These are phyloP conservation scores for Scytalidium sp. DNA, from an alignment of 2,329 filamentous ascomycete genomes.

Conservation along the genomic window DNA sequence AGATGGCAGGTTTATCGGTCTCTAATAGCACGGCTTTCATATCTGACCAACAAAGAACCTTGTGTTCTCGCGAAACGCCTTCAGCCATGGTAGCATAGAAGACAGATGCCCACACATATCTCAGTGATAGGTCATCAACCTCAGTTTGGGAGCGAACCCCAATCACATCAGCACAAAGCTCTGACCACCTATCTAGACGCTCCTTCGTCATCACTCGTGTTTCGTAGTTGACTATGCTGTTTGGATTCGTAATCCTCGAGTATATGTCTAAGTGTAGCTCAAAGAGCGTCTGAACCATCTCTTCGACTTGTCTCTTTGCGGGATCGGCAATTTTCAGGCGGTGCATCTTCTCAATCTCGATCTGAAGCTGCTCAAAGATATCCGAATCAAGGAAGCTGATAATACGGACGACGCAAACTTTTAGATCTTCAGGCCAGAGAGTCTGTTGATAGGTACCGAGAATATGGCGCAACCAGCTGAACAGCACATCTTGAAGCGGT, in stretches of 20 bases:
- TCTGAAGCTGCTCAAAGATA: slow-evolving; percentile 44
- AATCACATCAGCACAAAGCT: slow-evolving; percentile 53
- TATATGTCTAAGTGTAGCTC: slow-evolving; percentile 68
- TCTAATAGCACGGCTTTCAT: slow-evolving; percentile 51
- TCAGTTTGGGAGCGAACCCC: slow-evolving; percentile 17
- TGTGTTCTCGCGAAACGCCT: slow-evolving; percentile 53
- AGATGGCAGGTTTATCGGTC: slow-evolving; percentile 47
- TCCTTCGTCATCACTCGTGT: slow-evolving; percentile 54
- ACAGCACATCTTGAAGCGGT: slow-evolving; percentile 54
- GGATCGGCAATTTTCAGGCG: slow-evolving; percentile 7
- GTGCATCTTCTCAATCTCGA: slow-evolving; percentile 34
- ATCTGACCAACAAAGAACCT: slow-evolving; percentile 60
- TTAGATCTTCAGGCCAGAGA: slow-evolving; percentile 58
- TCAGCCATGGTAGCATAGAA: slow-evolving; percentile 57
- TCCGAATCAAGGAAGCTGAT: slow-evolving; percentile 44
- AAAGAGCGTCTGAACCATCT: slow-evolving; percentile 58
- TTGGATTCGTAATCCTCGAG: slow-evolving; percentile 57
- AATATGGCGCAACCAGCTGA: slow-evolving; percentile 54
- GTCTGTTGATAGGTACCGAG: slow-evolving; percentile 48
- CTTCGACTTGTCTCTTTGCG: slow-evolving; percentile 35
- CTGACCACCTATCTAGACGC: slow-evolving; percentile 57
- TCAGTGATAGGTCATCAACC: slow-evolving; percentile 43
- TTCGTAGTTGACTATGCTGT: slow-evolving; percentile 49
- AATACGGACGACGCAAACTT: slow-evolving; percentile 54
- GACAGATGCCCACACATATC: slow-evolving; percentile 65